Evolutionary conservation across 768 basidiomycete species (phyloP), one percentile per base, ranked within the genome.

Genomic region (Multifurca ochricompacta): DNA sequence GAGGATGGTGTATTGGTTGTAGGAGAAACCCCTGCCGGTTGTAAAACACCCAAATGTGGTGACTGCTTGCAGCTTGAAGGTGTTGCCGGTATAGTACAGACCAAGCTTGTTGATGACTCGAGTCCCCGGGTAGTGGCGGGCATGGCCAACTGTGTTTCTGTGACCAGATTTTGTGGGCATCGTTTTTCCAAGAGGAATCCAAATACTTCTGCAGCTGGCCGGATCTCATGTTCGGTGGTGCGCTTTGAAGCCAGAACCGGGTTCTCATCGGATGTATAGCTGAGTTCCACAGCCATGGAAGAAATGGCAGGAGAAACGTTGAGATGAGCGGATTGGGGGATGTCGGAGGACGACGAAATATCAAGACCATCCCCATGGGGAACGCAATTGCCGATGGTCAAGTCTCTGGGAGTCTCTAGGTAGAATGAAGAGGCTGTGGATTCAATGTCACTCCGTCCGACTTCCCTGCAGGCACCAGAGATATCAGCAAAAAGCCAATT

Each of bases 211-310:
- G 87, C 83, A 19, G 87, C 87, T 10, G 56, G 60, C 30, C 84
- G 76, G 59, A 83, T 79, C 23, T 80, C 82, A 52, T 68, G 71
- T 4, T 77, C 72, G 36, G 75, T 71, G 23, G 42, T 42, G 10
- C 32, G 46, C 18, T 23, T 48, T 4, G 37, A 4, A 14, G 28
- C 11, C 23, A 31, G 9, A 47, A 46, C 28, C 67, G 65, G n/a
- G 65, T 67, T 47, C 5, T 51, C 39, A 48, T 81, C 77, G 21
- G 72, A 68, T 11, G 69, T 70, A 19, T 72, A 69, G 65, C 85
- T 87, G 47, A 81, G 71, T 63, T 88, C 86, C 3, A 89, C 88
- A 54, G 85, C 82, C 70, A 89, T 75, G 0, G 87, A 91, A 5
- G 84, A 85, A 41, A 87, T 81, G 19, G 74, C 74, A 4, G 77